Evolutionary conservation across 2,329 filamentous ascomycete genomes (phyloP).

Genomic region (Alternaria gaisen): DNA sequence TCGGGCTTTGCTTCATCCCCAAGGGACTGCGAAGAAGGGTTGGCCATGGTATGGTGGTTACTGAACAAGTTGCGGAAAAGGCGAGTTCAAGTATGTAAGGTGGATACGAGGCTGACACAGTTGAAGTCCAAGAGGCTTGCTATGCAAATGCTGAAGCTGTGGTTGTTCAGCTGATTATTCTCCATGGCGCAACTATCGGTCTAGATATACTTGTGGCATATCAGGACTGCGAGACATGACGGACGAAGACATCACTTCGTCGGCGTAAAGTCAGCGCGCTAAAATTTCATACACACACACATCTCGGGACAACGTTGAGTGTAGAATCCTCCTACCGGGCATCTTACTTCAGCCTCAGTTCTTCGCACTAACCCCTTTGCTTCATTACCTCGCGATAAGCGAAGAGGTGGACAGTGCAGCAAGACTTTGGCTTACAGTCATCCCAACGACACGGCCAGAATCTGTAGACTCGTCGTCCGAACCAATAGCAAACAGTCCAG

Average conservation of each 20-base stretch:
- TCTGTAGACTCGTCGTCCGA: not conserved
- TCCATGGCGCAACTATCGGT: not conserved
- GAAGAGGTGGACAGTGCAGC: not conserved
- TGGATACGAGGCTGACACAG: not conserved
- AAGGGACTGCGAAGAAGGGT: slow-evolving; percentile 19
- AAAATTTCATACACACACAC: not conserved
- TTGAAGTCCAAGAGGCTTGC: not conserved
- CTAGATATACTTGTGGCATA: not conserved
- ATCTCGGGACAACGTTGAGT: slow-evolving; percentile 4
- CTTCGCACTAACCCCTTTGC: not conserved
- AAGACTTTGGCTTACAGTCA: not conserved
- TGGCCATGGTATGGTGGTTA: slow-evolving; percentile 13
- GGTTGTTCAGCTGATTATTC: not conserved
- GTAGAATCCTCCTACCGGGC: not conserved
- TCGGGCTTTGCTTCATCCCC: slow-evolving; percentile 21
- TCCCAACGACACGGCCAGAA: not conserved
- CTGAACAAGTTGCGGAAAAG: not conserved
- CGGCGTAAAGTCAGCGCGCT: not conserved
- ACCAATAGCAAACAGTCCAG: not conserved
- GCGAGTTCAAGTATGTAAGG: not conserved
- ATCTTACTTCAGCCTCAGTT: not conserved
- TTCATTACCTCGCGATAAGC: not conserved
- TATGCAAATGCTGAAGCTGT: not conserved
- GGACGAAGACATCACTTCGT: not conserved
- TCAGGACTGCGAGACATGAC: not conserved